Conservation (phyloP, 257 asterid species). For the Solanum etuberosum region DNA sequence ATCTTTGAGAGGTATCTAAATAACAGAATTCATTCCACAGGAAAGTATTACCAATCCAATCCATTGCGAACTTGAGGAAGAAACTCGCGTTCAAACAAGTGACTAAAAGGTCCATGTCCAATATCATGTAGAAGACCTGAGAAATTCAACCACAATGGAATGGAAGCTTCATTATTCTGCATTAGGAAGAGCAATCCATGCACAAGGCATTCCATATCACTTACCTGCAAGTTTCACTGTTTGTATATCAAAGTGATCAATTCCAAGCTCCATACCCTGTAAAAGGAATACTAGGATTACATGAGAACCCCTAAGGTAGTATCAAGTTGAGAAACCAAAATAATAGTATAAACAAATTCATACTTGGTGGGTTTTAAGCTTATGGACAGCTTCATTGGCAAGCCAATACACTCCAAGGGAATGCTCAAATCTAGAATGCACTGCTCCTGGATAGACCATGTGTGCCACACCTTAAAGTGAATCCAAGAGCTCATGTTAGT, state of each 20-base stretch:
- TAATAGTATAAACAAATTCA: neutral
- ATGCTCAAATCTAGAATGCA: slow-evolving; percentile 56
- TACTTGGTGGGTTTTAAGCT: slow-evolving; percentile 59
- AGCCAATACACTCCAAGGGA: slow-evolving; percentile 97
- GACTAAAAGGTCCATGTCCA: slow-evolving; percentile 98
- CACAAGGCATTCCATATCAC: neutral
- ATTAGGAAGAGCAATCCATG: slow-evolving; percentile 4
- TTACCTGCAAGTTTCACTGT: slow-evolving; percentile 92
- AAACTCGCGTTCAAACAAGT: slow-evolving; percentile 85
- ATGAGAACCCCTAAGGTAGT: neutral
- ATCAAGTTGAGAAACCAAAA: neutral
- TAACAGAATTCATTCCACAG: neutral
- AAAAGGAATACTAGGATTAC: slow-evolving; percentile 3
- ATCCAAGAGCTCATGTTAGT: neutral
- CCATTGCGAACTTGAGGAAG: slow-evolving; percentile 57
- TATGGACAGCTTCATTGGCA: slow-evolving; percentile 76
- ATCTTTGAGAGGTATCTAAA: neutral
- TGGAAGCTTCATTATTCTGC: slow-evolving; percentile 5
- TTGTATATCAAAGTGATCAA: slow-evolving; percentile 63
- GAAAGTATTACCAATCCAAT: slow-evolving; percentile 52
- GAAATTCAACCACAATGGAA: slow-evolving; percentile 5
- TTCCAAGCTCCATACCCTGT: slow-evolving; percentile 83
- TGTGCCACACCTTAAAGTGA: slow-evolving; percentile 54
- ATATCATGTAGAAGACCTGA: slow-evolving; percentile 87
- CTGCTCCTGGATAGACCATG: slow-evolving; percentile 96